Base-by-base conservation (phyloP, 768 basidiomycete genomes). In the Amanita inopinata region DNA sequence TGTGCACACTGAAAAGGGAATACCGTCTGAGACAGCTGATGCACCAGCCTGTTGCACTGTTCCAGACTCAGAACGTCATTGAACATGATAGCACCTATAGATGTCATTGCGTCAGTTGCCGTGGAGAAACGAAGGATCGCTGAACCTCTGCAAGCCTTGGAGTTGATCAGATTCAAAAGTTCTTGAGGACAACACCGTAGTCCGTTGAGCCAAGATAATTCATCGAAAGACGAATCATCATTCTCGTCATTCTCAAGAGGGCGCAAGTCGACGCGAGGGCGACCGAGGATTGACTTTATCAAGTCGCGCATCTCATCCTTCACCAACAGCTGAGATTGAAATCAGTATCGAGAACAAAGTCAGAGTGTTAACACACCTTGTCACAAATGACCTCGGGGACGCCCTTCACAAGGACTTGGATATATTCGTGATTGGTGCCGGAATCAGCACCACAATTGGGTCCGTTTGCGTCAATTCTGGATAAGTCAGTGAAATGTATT, bases 1-100 rank as follows among this genome's bases (percentile, higher is more conserved):
- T 99, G 96, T 23, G 96, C 96, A 62, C 96, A 99, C 57, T 89
- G 88, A 61, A 96, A 97, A 1, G 94, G 93, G 53, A 88, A 83
- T 3, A 71, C 69, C 2, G 90, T 89, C 47, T 71, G 58, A 6
- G 81, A 70, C 20, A 99, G 69, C 49, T 78, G 71, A 4, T 55
- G 52, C 33, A 98, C 68, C 31, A 99, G 71, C 35, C 68, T 63
- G 50, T 71, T 57, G 57, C 89, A 88, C 55, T 96, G 89, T 25
- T 68, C 67, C 5, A 63, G 41, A 10, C 67, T 75, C 37, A 99
- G 66, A 0, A 67, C 46, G 56, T 98, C 93, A 51, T 93, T 93
- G 69, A 96, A 96, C 91, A 97, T 96, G 60, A 96, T 87, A 2
- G 94, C 93, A 40, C 93, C 92, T 96, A 57, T 15, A 47, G 43